Evolutionary conservation across 2,329 filamentous ascomycete genomes (phyloP).

Genomic region (Chaetomium olivaceum): DNA sequence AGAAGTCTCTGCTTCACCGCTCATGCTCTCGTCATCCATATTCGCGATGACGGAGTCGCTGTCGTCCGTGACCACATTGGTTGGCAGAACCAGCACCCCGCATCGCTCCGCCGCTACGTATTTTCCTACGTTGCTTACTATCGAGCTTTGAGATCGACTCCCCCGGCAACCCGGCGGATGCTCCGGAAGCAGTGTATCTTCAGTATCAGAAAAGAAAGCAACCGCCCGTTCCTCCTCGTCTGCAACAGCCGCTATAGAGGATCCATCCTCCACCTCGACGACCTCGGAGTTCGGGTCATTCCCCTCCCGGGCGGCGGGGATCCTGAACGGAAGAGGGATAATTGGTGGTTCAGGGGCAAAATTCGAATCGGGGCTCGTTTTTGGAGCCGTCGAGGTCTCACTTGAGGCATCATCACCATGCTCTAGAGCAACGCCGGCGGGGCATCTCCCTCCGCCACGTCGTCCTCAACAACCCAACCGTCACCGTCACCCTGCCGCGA

Average conservation of each 20-base stretch:
- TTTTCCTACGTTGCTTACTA: constrained; percentile 40
- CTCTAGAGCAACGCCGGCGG: neutral
- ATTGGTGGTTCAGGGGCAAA: constrained; percentile 48
- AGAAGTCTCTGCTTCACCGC: constrained; percentile 38
- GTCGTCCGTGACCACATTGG: constrained; percentile 43
- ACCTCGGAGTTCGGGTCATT: constrained; percentile 66
- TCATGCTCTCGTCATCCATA: constrained; percentile 54
- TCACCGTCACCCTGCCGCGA: constrained; percentile 53
- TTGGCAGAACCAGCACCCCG: constrained; percentile 49
- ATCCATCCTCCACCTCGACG: constrained; percentile 52
- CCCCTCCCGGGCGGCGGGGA: constrained; percentile 54
- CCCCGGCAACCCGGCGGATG: constrained; percentile 40
- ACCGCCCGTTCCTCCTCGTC: constrained; percentile 44
- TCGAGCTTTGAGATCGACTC: constrained; percentile 45
- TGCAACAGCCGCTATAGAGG: constrained; percentile 70
- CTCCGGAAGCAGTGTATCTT: neutral
- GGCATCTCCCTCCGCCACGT: constrained; percentile 39
- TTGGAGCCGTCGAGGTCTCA: constrained; percentile 14
- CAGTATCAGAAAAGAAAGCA: neutral
- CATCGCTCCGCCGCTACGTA: constrained; percentile 19
- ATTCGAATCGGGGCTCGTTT: constrained; percentile 34
- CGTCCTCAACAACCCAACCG: constrained; percentile 55
- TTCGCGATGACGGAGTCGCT: constrained; percentile 59
- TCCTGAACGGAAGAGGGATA: constrained; percentile 65
- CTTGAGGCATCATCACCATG: neutral